These are phyloP conservation scores for Suhomyces pyralidae DNA, from an alignment of 805 yeast genomes.

Conservation along the genomic window DNA sequence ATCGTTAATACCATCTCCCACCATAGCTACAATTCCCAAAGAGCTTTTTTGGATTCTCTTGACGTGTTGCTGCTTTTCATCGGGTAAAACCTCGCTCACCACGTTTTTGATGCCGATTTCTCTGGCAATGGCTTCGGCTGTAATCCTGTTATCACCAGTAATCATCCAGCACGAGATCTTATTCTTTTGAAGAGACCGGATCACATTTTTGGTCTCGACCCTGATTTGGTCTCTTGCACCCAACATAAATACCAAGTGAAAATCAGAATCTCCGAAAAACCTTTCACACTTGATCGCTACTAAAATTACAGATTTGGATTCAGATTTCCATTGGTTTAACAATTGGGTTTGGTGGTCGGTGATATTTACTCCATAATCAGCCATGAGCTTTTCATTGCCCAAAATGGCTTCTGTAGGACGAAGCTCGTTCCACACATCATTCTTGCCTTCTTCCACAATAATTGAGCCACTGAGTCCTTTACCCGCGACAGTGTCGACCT, in stretches of 20 bases:
- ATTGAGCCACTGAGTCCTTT: slow-evolving; percentile 53
- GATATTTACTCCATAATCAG: slow-evolving; percentile 43
- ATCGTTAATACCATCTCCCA: slow-evolving; percentile 82
- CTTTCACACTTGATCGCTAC: slow-evolving; percentile 42
- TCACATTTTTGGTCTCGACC: slow-evolving; percentile 54
- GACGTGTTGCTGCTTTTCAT: slow-evolving; percentile 63
- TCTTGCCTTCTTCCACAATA: slow-evolving; percentile 18
- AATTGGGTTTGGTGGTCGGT: slow-evolving; percentile 30
- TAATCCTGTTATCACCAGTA: slow-evolving; percentile 66
- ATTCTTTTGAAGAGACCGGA: slow-evolving; percentile 31
- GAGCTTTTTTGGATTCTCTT: slow-evolving; percentile 47
- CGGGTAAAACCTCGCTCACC: slow-evolving; percentile 70
- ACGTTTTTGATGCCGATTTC: slow-evolving; percentile 62
- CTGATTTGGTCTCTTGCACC: slow-evolving; percentile 62
- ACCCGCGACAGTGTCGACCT: slow-evolving; percentile 55
- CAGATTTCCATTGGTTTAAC: slow-evolving; percentile 53
- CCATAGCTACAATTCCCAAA: slow-evolving; percentile 53
- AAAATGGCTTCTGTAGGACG: slow-evolving; percentile 38
- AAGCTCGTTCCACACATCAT: slow-evolving; percentile 29
- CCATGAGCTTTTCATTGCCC: slow-evolving; percentile 62
- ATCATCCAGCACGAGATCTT: slow-evolving; percentile 69
- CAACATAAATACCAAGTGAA: slow-evolving; percentile 44
- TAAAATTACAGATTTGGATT: slow-evolving; percentile 62
- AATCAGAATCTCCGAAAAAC: slow-evolving; percentile 24
- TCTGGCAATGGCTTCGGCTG: slow-evolving; percentile 65